Percentiles rank a stretch among this genome's conserved stretches.
phyloP scores from a whole-genome alignment of 352 stramenopile species.

The Aphanomyces cochlioides region DNA sequence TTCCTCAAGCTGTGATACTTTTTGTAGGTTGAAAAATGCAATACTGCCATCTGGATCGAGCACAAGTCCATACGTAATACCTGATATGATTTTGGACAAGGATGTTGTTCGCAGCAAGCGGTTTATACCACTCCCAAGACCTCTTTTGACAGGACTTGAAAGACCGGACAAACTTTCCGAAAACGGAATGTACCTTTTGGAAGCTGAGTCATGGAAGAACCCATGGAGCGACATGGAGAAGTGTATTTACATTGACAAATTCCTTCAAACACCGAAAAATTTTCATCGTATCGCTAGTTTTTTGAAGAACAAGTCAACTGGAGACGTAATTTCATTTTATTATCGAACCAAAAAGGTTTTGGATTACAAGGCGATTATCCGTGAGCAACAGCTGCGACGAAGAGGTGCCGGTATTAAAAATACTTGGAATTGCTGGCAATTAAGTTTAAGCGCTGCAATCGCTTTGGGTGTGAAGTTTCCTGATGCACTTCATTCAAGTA shows the following conservation, averaged over 20 bases:
- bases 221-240: conserved; percentile 99
- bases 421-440: conserved; percentile 86
- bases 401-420: conserved; percentile 82
- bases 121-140: conserved; percentile 18
- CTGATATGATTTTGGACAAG: conserved; percentile 72
- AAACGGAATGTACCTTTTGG: conserved; percentile 21
- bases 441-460: conserved; percentile 76
- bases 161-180: background rate
- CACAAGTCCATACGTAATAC: conserved; percentile 44
- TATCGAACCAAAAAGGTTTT: conserved; percentile 98
- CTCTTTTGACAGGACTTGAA: conserved; percentile 17
- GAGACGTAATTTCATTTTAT: conserved; percentile 97
- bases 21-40: conserved; percentile 61
- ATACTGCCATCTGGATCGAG: conserved; percentile 45
- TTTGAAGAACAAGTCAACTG: conserved; percentile 93
- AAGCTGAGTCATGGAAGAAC: conserved; percentile 82
- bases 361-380: conserved; percentile 94
- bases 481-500: conserved; percentile 50
- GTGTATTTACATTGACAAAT: conserved; percentile 99
- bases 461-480: conserved; percentile 82
- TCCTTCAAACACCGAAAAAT: conserved; percentile 98
- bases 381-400: conserved; percentile 82
- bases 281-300: conserved; percentile 96
- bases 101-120: conserved; percentile 39
- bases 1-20: background rate